Evolutionary conservation across 177 flowering plant genomes (phyloP).

Genomic region (Vitis hybrid): DNA sequence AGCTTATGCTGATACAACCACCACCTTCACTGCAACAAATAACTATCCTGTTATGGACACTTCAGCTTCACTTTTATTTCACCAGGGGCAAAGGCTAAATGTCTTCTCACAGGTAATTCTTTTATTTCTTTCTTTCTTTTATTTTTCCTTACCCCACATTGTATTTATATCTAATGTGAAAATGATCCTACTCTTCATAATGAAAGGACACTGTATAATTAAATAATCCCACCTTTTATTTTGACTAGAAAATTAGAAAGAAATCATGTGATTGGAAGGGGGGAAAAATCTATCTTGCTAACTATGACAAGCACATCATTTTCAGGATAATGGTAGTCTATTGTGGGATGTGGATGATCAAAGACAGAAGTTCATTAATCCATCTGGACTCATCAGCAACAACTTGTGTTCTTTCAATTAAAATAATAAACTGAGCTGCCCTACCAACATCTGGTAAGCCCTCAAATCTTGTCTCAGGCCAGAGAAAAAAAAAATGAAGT

Average conservation of each 20-base stretch:
- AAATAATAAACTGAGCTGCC: constrained; percentile 17
- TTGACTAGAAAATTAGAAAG: neutral
- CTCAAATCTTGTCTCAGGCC: constrained; percentile 23
- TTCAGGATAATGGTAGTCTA: constrained; percentile 47
- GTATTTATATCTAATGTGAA: too few relatives aligned
- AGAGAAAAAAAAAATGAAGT: neutral
- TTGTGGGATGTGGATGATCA: constrained; percentile 54
- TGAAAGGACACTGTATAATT: too few relatives aligned
- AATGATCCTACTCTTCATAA: too few relatives aligned
- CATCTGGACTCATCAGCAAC: constrained; percentile 40
- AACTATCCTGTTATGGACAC: constrained; percentile 30
- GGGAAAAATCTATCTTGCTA: neutral
- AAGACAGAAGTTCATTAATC: constrained; percentile 43
- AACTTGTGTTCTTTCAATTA: constrained; percentile 47
- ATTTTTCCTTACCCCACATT: too few relatives aligned
- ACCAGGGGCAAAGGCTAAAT: constrained; percentile 21
- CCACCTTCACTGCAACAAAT: constrained; percentile 17
- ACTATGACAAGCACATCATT: constrained; percentile 21
- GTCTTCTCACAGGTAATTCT: constrained; percentile 18
- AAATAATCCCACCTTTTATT: neutral
- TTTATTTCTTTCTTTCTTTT: neutral
- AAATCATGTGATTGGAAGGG: neutral
- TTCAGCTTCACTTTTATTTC: constrained; percentile 28
- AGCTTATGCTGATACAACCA: constrained; percentile 19
- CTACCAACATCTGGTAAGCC: constrained; percentile 37